Evolutionary conservation across 495 filamentous ascomycete species (phyloP).

Genomic region (Aspergillus sclerotiicarbonarius): DNA sequence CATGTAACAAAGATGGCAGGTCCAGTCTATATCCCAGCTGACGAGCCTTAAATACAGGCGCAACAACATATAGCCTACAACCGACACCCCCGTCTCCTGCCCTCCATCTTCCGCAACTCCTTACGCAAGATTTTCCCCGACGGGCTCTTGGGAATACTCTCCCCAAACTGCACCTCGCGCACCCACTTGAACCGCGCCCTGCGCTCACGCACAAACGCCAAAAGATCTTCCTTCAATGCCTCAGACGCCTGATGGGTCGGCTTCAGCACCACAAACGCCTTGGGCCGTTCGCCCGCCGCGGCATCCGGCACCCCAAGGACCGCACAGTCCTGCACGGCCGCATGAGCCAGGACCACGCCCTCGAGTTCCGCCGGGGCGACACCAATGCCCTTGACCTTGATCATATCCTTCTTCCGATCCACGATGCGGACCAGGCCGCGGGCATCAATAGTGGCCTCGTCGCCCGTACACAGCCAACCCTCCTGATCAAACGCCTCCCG

Average conservation of each 20-base stretch:
- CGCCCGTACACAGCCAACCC: slow-evolving; percentile 65
- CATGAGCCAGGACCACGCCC: slow-evolving; percentile 57
- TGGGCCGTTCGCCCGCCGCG: slow-evolving; percentile 60
- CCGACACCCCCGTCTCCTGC: too few relatives aligned
- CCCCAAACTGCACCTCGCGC: slow-evolving; percentile 60
- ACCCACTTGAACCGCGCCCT: slow-evolving; percentile 67
- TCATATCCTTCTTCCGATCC: slow-evolving; percentile 72
- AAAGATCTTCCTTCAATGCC: slow-evolving; percentile 38
- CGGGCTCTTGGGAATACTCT: slow-evolving; percentile 64
- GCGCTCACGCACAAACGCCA: slow-evolving; percentile 56
- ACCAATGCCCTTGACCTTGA: slow-evolving; percentile 71
- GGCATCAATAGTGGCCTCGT: slow-evolving; percentile 57
- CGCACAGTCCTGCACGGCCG: slow-evolving; percentile 57
- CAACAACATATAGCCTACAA: too few relatives aligned
- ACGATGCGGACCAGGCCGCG: slow-evolving; percentile 59
- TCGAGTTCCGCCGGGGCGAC: slow-evolving; percentile 72
- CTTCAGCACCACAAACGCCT: slow-evolving; percentile 62
- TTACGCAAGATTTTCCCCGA: slow-evolving; percentile 67
- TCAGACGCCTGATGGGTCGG: slow-evolving; percentile 1
- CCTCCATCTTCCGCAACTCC: slow-evolving; percentile 51
- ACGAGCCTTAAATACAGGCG: too few relatives aligned
- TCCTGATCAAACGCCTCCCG: slow-evolving; percentile 58
- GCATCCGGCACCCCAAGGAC: slow-evolving; percentile 59
- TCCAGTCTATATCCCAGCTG: too few relatives aligned
- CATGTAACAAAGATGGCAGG: too few relatives aligned